A percentile compares a stretch with the other conserved stretches of the same genome.
phyloP scores from a whole-genome alignment of 257 asterid species.

The Leonotis leonurus region DNA sequence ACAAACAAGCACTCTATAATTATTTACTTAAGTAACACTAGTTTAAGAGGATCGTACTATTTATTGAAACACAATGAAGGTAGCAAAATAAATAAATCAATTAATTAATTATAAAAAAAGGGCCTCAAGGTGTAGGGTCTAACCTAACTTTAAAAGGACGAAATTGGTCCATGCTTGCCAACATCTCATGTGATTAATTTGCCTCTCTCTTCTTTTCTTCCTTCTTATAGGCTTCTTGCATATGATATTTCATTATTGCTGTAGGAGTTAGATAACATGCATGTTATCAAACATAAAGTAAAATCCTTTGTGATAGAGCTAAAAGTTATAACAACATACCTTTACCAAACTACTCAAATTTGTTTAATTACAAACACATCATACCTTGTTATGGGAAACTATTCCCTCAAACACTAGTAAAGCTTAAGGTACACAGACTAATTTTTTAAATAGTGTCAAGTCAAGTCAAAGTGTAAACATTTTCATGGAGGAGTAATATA shows the following conservation, averaged over 20 bases:
- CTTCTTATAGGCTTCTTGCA: background rate
- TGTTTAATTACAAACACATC: too few relatives aligned
- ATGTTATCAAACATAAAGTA: too few relatives aligned
- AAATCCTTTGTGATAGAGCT: background rate
- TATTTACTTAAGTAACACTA: background rate
- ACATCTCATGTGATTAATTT: slow-evolving; percentile 33
- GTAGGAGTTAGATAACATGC: background rate
- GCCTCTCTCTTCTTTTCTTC: background rate
- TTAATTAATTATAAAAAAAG: background rate
- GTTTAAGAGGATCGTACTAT: background rate
- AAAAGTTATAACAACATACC: too few relatives aligned
- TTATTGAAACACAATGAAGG: background rate
- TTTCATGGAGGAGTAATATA: too few relatives aligned
- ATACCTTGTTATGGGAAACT: too few relatives aligned
- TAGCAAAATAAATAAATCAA: background rate
- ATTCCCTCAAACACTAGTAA: too few relatives aligned
- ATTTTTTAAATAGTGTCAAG: too few relatives aligned
- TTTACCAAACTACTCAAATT: too few relatives aligned
- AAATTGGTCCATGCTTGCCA: slow-evolving; percentile 28
- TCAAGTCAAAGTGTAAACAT: too few relatives aligned
- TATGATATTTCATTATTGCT: background rate
- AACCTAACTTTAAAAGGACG: slow-evolving; percentile 15
- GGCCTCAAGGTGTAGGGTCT: slow-evolving; percentile 15
- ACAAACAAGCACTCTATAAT: too few relatives aligned
- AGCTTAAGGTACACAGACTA: too few relatives aligned